Base-by-base conservation (phyloP, 2,329 filamentous ascomycete species). In the Cladosporium halotolerans region DNA sequence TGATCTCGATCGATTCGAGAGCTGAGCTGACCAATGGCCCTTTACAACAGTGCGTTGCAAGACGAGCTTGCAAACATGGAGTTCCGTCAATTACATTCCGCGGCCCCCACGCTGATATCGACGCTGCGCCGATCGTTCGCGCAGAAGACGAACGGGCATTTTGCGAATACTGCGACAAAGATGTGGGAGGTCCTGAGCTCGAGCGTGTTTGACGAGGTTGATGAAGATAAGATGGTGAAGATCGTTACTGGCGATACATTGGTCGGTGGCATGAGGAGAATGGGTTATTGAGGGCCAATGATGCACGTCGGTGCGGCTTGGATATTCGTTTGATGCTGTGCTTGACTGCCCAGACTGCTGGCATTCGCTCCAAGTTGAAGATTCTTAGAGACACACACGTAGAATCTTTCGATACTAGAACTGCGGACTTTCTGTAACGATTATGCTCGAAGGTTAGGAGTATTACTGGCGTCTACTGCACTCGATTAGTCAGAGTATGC, bases 161-260 rank as follows among this genome's bases (percentile, higher is more conserved):
- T 51, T 31, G 48, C 39, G 11, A 51, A 51, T 18, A 44, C 48
- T 2, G 48, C 48, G 18, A 48, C 54, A 3, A 63, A 61, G 51
- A 66, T 68, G 63, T 68, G 66, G 66, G 64, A 66, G 32, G 50
- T 66, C 6, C 34, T 66, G 31, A 61, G 54, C 2, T 58, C 53
- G 19, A 65, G 62, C 18, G 46, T 36, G 11, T 65, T 65, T 38
- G 64, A 67, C 41, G 45, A 57, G 6, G 43, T 67, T 7, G 57
- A 58, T 34, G 60, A 64, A 39, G 59, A 31, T 14, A 59, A 60
- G 54, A 55, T 64, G 55, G 48, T 50, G 1, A 55, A 52, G 47
- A 41, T 63, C 18, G 58, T 57, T 19, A 53, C 28, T 8, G 58
- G 58, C 11, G 56, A 55, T 7, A 36, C 45, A 6, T 23, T 53